Evolutionary conservation across 208 protist genomes (phyloP), one percentile per base, ranked within the genome.

Genomic region (Acanthamoeba castellanii): DNA sequence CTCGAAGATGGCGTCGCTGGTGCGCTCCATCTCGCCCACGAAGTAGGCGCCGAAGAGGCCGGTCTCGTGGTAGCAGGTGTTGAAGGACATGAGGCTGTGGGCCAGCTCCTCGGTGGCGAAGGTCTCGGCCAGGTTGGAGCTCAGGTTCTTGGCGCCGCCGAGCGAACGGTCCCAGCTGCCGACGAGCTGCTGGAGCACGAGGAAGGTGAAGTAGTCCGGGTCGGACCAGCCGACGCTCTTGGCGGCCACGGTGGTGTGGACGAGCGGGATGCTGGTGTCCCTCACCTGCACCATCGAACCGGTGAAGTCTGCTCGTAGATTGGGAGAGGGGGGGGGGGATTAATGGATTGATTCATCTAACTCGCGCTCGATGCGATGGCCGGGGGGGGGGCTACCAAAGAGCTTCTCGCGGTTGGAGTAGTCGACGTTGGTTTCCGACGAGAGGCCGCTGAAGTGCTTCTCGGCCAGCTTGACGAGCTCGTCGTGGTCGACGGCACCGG

Each of bases 401-500:
- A 94, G 37, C 45, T 92, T 55, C 30, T 61, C 47, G 47, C 68
- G 76, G 76, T 61, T 47, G 74, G 87, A 64, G 30, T 66, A 6
- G 97, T 97, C 98, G 94, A 98, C 94, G 3, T 98, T 96, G 22
- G 96, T 97, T 95, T 98, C 90, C 2, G 64, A 22, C 20, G 90
- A 84, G 32, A 94, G 90, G 64, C 27, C 34, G 27, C 97, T 96
- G 96, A 99, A 99, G 95, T 98, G 98, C 74, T 98, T 97, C 82
- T 99, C 96, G 2, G 98, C 98, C 11, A 99, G 95, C 66, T 97
- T 45, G 94, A 99, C 98, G 6, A 99, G 96, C 90, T 98, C 96
- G 25, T 99, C 98, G 76, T 99, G 99, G 18, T 98, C 97, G 70
- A 99, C 97, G 87, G 98, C 98, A 91, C 99, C 99, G 47, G 98